These are phyloP conservation scores for Fagopyrum esculentum DNA, from an alignment of 148 eudicot genomes.

Conservation along the genomic window DNA sequence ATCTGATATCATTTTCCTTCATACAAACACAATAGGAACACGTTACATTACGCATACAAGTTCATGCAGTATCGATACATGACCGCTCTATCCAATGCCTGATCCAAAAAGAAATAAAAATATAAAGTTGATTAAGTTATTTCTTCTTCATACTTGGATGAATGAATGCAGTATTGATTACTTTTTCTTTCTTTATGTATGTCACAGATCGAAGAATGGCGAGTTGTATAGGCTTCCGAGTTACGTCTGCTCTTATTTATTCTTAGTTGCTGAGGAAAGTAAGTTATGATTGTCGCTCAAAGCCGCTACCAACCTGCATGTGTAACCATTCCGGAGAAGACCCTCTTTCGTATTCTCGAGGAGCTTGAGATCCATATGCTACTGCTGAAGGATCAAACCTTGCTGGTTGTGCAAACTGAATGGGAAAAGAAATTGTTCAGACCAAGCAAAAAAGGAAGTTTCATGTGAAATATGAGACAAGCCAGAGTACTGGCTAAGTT, in stretches of 20 bases:
- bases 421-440: not conserved
- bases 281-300: conserved; percentile 48
- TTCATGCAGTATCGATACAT: not conserved
- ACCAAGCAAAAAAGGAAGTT: not conserved
- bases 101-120: not conserved
- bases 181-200: not conserved
- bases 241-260: conserved; percentile 1
- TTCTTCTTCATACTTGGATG: not conserved
- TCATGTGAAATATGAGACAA: not conserved
- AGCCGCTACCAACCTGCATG: conserved; percentile 87
- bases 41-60: not conserved
- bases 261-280: not conserved
- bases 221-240: not conserved
- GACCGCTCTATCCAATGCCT: not conserved
- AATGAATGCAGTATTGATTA: conserved; percentile 9
- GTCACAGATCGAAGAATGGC: not conserved
- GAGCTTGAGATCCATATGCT: conserved; percentile 50
- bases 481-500: not conserved
- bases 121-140: not conserved
- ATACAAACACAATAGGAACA: not conserved
- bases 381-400: conserved; percentile 44
- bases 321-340: conserved; percentile 87
- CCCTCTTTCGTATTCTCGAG: conserved; percentile 47
- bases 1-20: not conserved
- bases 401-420: conserved; percentile 62